Base-by-base conservation (phyloP, 345 rosid genomes). In the Populus ilicifolia region DNA sequence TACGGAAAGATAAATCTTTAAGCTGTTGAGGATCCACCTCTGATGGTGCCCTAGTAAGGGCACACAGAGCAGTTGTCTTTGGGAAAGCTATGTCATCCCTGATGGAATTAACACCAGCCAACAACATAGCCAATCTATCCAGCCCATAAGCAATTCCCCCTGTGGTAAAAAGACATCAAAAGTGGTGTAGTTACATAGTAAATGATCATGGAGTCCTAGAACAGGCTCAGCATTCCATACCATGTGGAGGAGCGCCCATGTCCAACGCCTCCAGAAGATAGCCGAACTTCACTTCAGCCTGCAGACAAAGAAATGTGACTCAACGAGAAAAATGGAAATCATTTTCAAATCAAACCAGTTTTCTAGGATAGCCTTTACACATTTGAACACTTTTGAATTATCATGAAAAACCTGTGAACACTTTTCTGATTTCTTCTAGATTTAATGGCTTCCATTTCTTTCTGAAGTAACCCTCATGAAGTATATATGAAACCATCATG, bases 221-320 rank as follows among this genome's bases (percentile, higher is more conserved):
- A 18, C 18, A 73, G 38, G 71, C 39, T 36, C n/a, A 50, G 74
- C 20, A 41, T 69, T 72, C 39, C 81, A 74, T 87, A 93, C 99
- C 99, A 79, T 93, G 98, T 46, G 99, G 99, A 70, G 99, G 99
- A 78, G 99, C 99, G 78, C 99, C 99, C 90, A 93, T 93, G 81
- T 96, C 98, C 67, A 96, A 87, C 79, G 98, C 98, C 89, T 96
- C 99, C 71, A 93, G 84, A 75, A 96, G 96, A 85, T 93, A 96
- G 41, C 98, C 99, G 78, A 96, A 96, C 89, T 96, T 92, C 16
- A 83, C 88, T 88, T 96, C 98, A 59, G 98, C 98, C 99, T 93
- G 86, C 65, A 74, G 65, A 79, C 23, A 71, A 75, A 50, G 33
- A 59, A 65, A 56, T 52, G 62, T 36, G 33, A 18, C 59, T 36